Percentiles rank a stretch among this genome's conserved stretches.
Evolutionary conservation across 2,329 filamentous ascomycete genomes (phyloP).

Genomic region (Pseudogymnoascus verrucosus): DNA sequence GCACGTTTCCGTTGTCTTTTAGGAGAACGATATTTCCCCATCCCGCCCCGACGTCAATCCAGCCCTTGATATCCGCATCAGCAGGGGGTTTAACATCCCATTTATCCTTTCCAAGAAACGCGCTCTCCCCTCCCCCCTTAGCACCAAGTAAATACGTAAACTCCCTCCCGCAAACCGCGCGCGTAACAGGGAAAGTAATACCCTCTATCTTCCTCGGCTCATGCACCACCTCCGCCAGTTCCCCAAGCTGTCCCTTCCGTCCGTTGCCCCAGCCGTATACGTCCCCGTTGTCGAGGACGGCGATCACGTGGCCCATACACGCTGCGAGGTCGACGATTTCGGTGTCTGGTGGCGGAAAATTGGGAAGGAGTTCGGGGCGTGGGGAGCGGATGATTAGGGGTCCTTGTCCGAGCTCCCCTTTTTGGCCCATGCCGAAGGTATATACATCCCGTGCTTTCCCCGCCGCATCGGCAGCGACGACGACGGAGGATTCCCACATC

Average conservation of each 20-base stretch:
- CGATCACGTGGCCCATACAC: slow-evolving; percentile 70
- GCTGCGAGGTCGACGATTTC: slow-evolving; percentile 59
- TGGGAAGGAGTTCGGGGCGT: slow-evolving; percentile 40
- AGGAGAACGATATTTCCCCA: slow-evolving; percentile 79
- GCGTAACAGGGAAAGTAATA: slow-evolving; percentile 52
- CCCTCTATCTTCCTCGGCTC: slow-evolving; percentile 53
- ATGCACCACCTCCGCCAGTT: slow-evolving; percentile 44
- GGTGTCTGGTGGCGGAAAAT: slow-evolving; percentile 56
- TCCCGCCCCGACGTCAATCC: slow-evolving; percentile 64
- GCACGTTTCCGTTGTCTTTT: slow-evolving; percentile 46
- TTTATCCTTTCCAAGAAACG: slow-evolving; percentile 68
- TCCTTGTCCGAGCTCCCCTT: slow-evolving; percentile 66
- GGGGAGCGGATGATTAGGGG: slow-evolving; percentile 41
- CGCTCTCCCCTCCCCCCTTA: slow-evolving; percentile 45
- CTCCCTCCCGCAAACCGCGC: slow-evolving; percentile 73
- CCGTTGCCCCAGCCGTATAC: slow-evolving; percentile 85
- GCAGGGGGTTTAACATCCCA: slow-evolving; percentile 55
- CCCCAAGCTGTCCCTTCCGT: slow-evolving; percentile 75
- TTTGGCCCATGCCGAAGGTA: slow-evolving; percentile 56
- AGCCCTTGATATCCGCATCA: slow-evolving; percentile 45
- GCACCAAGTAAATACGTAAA: slow-evolving; percentile 67
- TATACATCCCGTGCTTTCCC: slow-evolving; percentile 45
- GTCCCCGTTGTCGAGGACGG: slow-evolving; percentile 64
- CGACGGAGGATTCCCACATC: slow-evolving; percentile 68
- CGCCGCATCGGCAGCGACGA: slow-evolving; percentile 43